Evolutionary conservation across 208 protist genomes (phyloP).

Genomic region (Trichomonas vaginalis): DNA sequence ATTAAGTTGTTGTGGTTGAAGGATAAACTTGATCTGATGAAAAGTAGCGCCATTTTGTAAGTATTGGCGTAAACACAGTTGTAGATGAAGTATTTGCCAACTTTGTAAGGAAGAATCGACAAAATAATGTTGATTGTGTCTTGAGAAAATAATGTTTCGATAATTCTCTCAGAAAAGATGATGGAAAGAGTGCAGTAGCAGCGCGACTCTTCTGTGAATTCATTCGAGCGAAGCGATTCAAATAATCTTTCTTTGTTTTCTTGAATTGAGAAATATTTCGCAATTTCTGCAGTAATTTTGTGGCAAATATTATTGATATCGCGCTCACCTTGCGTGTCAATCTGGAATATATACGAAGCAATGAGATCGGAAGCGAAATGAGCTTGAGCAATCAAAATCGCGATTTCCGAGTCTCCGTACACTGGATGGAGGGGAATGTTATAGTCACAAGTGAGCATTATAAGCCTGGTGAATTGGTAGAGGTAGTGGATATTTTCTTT

Average conservation of each 20-base stretch:
- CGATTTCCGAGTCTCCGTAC: background rate
- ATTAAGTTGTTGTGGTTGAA: background rate
- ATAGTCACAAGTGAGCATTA: background rate
- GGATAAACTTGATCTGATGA: background rate
- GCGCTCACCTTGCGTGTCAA: background rate
- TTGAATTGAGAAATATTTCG: background rate
- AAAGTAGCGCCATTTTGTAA: background rate
- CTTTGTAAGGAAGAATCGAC: background rate
- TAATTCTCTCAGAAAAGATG: background rate
- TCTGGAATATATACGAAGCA: background rate
- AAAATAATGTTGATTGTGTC: background rate
- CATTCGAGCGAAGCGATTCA: background rate
- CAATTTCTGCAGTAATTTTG: background rate
- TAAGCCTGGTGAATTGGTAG: background rate
- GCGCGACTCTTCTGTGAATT: background rate
- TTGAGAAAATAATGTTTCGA: background rate
- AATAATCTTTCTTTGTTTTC: background rate
- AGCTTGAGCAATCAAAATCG: background rate
- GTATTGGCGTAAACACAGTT: background rate
- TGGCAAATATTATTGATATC: background rate
- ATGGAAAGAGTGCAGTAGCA: background rate
- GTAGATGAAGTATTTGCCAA: background rate
- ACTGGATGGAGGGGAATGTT: background rate
- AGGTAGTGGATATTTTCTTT: background rate
- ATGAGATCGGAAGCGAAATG: background rate